A percentile compares a stretch with the other conserved stretches of the same genome.
Evolutionary conservation across 164 flowering plant genomes (phyloP).

Genomic region (Nymphaea colorata): DNA sequence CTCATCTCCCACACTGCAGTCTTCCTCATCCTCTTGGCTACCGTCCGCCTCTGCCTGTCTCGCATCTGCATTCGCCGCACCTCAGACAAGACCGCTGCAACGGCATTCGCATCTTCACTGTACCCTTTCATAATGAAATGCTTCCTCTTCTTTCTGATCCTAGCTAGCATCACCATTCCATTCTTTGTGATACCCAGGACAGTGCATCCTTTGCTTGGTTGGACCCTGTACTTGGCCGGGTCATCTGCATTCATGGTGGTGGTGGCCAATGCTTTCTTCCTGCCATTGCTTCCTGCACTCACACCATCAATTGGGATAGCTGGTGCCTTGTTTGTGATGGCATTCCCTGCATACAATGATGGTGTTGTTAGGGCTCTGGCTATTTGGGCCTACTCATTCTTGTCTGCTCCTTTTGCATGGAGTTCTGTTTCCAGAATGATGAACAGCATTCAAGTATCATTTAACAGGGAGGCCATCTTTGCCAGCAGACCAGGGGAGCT

Average conservation of each 20-base stretch:
- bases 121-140: no score
- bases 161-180: constrained; percentile 55
- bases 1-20: no score
- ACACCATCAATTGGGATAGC: constrained; percentile 50
- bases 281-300: constrained; percentile 54
- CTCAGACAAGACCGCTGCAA: no score
- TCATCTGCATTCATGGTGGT: constrained; percentile 42
- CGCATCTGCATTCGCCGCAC: no score
- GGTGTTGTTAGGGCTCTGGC: constrained; percentile 65
- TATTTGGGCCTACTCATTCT: constrained; percentile 71
- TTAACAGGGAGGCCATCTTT: constrained; percentile 57
- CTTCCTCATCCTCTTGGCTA: no score
- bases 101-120: no score
- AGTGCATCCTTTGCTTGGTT: constrained; percentile 70
- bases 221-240: constrained; percentile 75
- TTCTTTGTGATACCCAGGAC: constrained; percentile 71
- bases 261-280: constrained; percentile 39
- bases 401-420: constrained; percentile 61
- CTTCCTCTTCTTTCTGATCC: constrained; percentile 11
- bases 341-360: constrained; percentile 66
- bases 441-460: constrained; percentile 41
- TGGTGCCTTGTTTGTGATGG: constrained; percentile 75
- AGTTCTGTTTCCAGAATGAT: constrained; percentile 31
- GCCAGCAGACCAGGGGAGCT: constrained; percentile 42
- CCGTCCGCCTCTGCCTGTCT: no score